Conservation (phyloP, 2,329 filamentous ascomycete genomes). For the Harringtonia aguacate region DNA sequence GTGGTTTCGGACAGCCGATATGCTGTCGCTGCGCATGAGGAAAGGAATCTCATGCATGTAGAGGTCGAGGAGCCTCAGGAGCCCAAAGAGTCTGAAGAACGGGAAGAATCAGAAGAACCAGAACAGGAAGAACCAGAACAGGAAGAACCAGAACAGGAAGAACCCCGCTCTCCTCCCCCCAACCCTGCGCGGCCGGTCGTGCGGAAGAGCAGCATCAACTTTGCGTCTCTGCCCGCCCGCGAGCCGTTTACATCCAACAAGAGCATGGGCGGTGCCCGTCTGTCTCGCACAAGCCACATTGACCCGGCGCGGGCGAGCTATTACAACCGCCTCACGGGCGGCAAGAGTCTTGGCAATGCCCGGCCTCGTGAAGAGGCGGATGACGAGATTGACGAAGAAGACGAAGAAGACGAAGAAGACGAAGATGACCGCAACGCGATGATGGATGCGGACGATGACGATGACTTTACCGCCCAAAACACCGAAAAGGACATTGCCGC, state of each 20-base stretch:
- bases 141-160: no score
- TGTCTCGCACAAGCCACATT: constrained; percentile 68
- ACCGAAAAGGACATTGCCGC: constrained; percentile 41
- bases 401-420: constrained; percentile 29
- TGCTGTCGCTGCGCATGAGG: not conserved
- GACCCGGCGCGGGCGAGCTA: constrained; percentile 64
- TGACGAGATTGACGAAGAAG: constrained; percentile 27
- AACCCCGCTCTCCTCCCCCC: constrained; percentile 30
- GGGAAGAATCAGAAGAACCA: no score
- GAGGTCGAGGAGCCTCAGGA: not conserved
- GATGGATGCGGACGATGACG: constrained; percentile 42
- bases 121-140: no score
- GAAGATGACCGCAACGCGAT: constrained; percentile 39
- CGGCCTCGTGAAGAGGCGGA: constrained; percentile 19
- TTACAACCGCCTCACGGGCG: constrained; percentile 61
- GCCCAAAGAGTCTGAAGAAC: no score
- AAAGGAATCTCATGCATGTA: not conserved
- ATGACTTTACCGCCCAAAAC: constrained; percentile 25
- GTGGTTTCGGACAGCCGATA: not conserved
- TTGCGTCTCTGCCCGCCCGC: constrained; percentile 82
- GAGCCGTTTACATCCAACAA: constrained; percentile 80
- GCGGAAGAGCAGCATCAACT: constrained; percentile 90
- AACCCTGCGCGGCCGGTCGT: constrained; percentile 67
- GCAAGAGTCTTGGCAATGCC: constrained; percentile 54
- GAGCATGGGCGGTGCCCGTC: constrained; percentile 52